A percentile compares a stretch with the other conserved stretches of the same genome.
Evolutionary conservation across 345 rosid genomes (phyloP).

Genomic region (Brassica napus): Da-Ae NC_063438.1:2605001-2605500

Average conservation of each 20-base stretch:
- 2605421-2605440: neutral
- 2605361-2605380: neutral
- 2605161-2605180: conserved; percentile 72
- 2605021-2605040: conserved; percentile 67
- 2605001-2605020: conserved; percentile 63
- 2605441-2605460: neutral
- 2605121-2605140: conserved; percentile 49
- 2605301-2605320: conserved; percentile 68
- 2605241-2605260: conserved; percentile 87
- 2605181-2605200: conserved; percentile 81
- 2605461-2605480: neutral
- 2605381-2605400: neutral
- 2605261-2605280: conserved; percentile 71
- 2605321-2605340: conserved; percentile 45
- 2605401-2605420: neutral
- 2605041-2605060: conserved; percentile 90
- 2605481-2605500: conserved; percentile 13
- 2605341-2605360: neutral
- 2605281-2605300: conserved; percentile 70
- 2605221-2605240: conserved; percentile 50
- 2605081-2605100: conserved; percentile 54
- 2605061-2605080: conserved; percentile 88
- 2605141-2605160: conserved; percentile 61
- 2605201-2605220: conserved; percentile 69
- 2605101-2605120: conserved; percentile 18